These are phyloP conservation scores for Chytridium lagenaria DNA, from an alignment of 371 early-diverging fungal species.

Conservation along the genomic window DNA sequence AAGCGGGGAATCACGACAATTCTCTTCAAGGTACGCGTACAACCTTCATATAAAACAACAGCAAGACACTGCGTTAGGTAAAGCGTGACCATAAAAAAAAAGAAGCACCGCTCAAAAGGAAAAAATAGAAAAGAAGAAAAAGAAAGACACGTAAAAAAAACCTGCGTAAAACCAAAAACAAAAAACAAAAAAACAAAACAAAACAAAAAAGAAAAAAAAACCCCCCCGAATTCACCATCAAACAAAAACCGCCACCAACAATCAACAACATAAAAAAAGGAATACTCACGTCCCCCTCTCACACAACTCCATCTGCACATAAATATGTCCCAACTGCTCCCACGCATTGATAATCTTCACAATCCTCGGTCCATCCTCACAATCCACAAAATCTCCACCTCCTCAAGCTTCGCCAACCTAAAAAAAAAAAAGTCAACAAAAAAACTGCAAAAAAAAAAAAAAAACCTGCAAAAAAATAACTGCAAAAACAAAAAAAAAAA, in stretches of 20 bases:
- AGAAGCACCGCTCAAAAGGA: no score
- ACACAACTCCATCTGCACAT: slow-evolving; percentile 89
- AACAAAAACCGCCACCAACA: no score
- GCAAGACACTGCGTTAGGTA: no score
- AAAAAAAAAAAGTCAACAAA: not conserved
- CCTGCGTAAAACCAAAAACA: no score
- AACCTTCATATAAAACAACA: no score
- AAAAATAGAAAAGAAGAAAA: no score
- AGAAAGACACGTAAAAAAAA: no score
- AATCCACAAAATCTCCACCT: slow-evolving; percentile 81
- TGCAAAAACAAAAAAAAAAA: not conserved
- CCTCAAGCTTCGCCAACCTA: slow-evolving; percentile 73
- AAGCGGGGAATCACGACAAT: slow-evolving; percentile 42
- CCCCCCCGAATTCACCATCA: no score
- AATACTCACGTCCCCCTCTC: slow-evolving; percentile 76
- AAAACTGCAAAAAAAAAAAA: not conserved
- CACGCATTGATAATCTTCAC: slow-evolving; percentile 79
- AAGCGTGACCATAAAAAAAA: no score
- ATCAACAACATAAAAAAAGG: no score
- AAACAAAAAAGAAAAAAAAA: no score
- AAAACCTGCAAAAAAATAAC: not conserved
- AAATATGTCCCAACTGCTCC: slow-evolving; percentile 90
- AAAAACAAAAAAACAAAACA: no score
- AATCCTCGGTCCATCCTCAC: slow-evolving; percentile 6
- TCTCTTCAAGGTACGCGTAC: slow-evolving; percentile 18